Evolutionary conservation across 202 grass and related monocot genomes (phyloP).

Genomic region (Panicum hallii): DNA sequence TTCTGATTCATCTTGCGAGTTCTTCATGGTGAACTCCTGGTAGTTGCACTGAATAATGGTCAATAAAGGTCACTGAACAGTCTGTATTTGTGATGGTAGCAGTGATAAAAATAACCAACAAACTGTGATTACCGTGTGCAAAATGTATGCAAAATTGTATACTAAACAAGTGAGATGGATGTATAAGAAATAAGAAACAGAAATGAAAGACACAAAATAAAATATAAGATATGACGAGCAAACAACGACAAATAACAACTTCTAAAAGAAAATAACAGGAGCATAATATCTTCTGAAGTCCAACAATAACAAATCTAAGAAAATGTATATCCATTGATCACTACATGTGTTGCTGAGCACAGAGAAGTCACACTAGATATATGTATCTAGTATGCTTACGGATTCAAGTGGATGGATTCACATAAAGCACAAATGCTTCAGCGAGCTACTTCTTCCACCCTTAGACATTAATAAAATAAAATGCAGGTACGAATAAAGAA

Average conservation of each 20-base stretch:
- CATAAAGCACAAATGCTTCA: constrained; percentile 12
- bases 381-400: background rate
- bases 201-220: background rate
- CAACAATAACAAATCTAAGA: constrained; percentile 16
- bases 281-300: background rate
- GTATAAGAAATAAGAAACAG: background rate
- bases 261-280: constrained; percentile 24
- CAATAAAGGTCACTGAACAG: constrained; percentile 6
- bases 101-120: background rate
- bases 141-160: background rate
- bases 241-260: background rate
- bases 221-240: background rate
- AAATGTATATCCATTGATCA: constrained; percentile 12
- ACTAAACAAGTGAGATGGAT: background rate
- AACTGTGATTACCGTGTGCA: background rate
- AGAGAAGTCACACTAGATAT: background rate
- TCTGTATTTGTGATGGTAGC: background rate
- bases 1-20: constrained; percentile 36
- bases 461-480: background rate
- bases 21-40: constrained; percentile 38
- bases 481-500: background rate
- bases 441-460: background rate
- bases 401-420: background rate
- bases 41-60: background rate
- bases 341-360: background rate